These are phyloP conservation scores for Phyllostachys edulis DNA, from an alignment of 176 grass and related monocot species.

Conservation along the genomic window DNA sequence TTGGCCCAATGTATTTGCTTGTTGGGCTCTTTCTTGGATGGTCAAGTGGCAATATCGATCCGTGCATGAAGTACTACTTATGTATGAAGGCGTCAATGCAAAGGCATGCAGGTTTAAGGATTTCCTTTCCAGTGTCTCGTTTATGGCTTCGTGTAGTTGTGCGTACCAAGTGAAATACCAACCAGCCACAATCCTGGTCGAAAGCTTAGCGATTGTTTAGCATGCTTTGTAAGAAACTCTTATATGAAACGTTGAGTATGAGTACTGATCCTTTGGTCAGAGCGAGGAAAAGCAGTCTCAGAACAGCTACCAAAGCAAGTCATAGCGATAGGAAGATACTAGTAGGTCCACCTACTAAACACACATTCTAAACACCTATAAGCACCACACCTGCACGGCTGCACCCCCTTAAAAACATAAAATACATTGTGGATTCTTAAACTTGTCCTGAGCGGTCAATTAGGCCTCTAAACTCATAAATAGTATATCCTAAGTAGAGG, in stretches of 20 bases:
- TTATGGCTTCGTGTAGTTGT: not conserved
- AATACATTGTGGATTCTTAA: no score
- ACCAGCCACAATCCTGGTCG: not conserved
- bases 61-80: no score
- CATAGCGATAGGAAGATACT: no score
- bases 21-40: not conserved
- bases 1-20: not conserved
- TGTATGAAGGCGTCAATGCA: no score
- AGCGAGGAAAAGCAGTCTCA: not conserved
- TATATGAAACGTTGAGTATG: not conserved
- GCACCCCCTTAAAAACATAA: no score
- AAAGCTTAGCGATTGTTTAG: not conserved
- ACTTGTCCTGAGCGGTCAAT: no score
- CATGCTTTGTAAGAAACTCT: not conserved
- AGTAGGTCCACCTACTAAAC: constrained; percentile 1
- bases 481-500: no score
- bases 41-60: not conserved
- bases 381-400: not conserved
- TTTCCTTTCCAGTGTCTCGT: no score
- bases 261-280: not conserved
- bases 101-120: no score
- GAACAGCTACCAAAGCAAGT: not conserved
- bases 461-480: no score
- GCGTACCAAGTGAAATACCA: not conserved
- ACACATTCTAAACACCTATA: not conserved